These are phyloP conservation scores for Fusarium odoratissimum DNA, from an alignment of 2,329 filamentous ascomycete species.

Conservation along the genomic window DNA sequence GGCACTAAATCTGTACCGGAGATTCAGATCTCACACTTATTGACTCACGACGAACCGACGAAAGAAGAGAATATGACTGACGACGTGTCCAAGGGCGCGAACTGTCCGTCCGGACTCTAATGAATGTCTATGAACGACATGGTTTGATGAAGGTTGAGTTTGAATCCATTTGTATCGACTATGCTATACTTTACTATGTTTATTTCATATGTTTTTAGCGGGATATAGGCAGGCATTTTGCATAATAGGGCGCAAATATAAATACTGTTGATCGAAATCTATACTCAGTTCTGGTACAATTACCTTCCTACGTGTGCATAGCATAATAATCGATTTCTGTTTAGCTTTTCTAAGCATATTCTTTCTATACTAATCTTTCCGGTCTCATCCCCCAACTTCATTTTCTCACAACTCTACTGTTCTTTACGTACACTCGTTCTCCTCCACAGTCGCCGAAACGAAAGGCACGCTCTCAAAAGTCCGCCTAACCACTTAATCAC, in stretches of 20 bases:
- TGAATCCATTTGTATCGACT: constrained; percentile 21
- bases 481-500: no score
- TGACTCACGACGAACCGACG: constrained; percentile 33
- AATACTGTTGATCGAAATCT: constrained; percentile 7
- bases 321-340: neutral
- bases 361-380: no score
- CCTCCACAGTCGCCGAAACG: no score
- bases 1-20: constrained; percentile 6
- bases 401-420: no score
- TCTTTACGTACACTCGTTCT: no score
- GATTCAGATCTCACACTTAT: constrained; percentile 24
- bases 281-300: neutral
- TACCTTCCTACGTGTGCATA: neutral
- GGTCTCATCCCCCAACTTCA: no score
- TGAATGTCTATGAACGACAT: constrained; percentile 26
- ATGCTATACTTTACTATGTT: constrained; percentile 3
- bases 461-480: no score
- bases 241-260: constrained; percentile 31
- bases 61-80: constrained; percentile 36
- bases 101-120: constrained; percentile 21
- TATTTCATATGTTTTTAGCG: constrained; percentile 31
- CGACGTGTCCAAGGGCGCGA: constrained; percentile 26
- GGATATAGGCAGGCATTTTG: constrained; percentile 35
- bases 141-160: constrained; percentile 22
- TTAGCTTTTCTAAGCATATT: neutral